A percentile compares a stretch with the other conserved stretches of the same genome.
Conservation (phyloP, 2,329 filamentous ascomycete species). For the Mycosphaerelloides madeirae region DNA sequence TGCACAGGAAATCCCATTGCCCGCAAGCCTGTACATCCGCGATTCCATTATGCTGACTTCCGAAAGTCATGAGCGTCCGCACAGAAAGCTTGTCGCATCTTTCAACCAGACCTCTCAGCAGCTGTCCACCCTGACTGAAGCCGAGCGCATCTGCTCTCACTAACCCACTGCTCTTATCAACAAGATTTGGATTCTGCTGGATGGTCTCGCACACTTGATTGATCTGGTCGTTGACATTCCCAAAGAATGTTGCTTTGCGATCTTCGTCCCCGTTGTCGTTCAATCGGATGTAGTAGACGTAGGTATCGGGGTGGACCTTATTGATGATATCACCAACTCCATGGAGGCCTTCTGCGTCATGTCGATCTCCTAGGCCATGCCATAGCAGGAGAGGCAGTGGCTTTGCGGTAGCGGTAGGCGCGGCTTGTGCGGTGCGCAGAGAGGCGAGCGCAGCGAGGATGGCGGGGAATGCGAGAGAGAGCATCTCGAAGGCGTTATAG, state of each 20-base stretch:
- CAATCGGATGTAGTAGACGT: constrained; percentile 74
- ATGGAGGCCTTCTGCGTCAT: constrained; percentile 68
- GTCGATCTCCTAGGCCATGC: constrained; percentile 81
- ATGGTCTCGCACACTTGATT: constrained; percentile 72
- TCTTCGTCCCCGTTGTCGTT: constrained; percentile 63
- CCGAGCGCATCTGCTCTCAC: constrained; percentile 73
- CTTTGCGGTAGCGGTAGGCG: constrained; percentile 10
- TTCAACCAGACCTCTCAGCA: constrained; percentile 86
- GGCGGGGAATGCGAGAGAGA: constrained; percentile 17
- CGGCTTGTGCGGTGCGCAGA: constrained; percentile 6
- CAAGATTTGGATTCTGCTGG: constrained; percentile 67
- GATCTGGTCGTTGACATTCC: constrained; percentile 79
- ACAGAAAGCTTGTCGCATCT: constrained; percentile 83
- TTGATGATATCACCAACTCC: constrained; percentile 67
- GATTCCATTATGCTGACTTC: constrained; percentile 90
- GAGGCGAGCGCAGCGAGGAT: constrained; percentile 8
- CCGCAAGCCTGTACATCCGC: constrained; percentile 72
- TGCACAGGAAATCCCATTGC: constrained; percentile 71
- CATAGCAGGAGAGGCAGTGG: constrained; percentile 88
- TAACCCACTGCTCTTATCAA: constrained; percentile 55
- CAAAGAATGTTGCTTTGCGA: constrained; percentile 80
- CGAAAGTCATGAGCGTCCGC: constrained; percentile 78
- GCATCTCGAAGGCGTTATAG: constrained; percentile 3
- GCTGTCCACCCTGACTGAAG: constrained; percentile 93
- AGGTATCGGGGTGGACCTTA: constrained; percentile 71